Conservation (phyloP, 1,284 basidiomycete genomes). For the Cutaneotrichosporon cavernicola region DNA sequence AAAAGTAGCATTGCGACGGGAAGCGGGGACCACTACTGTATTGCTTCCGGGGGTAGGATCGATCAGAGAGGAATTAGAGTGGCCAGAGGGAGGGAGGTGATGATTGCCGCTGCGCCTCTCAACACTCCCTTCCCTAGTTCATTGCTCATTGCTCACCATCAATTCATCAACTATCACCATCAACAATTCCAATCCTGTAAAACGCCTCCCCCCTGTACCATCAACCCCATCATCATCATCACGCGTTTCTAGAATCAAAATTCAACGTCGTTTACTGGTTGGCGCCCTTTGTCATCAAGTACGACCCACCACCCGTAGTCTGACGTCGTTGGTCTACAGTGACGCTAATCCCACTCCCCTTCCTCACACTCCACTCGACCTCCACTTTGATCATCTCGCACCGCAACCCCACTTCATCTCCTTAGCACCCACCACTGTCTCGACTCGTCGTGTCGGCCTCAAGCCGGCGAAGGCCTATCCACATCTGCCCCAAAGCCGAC, state of each 20-base stretch:
- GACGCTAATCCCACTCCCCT: background rate
- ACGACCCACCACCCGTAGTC: background rate
- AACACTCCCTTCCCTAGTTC: too few species aligned
- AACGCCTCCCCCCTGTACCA: background rate
- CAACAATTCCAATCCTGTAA: background rate
- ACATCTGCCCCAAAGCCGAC: slow-evolving; percentile 4
- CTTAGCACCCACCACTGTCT: background rate
- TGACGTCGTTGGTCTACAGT: background rate
- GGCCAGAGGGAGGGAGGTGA: background rate
- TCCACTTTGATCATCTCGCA: slow-evolving; percentile 1
- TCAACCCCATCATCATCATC: background rate
- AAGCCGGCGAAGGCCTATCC: slow-evolving; percentile 1
- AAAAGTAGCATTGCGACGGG: background rate
- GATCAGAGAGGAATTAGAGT: too few species aligned
- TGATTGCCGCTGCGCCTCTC: background rate
- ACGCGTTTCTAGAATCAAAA: background rate
- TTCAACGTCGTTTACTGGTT: background rate
- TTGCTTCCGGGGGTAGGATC: background rate
- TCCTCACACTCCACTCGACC: background rate
- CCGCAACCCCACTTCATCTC: background rate
- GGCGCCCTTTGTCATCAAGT: background rate
- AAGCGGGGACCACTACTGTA: background rate
- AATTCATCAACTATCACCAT: background rate
- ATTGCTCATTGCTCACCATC: background rate
- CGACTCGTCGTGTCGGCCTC: slow-evolving; percentile 3